Base-by-base conservation (phyloP, 805 yeast species). In the Candida nanaspora region DNA sequence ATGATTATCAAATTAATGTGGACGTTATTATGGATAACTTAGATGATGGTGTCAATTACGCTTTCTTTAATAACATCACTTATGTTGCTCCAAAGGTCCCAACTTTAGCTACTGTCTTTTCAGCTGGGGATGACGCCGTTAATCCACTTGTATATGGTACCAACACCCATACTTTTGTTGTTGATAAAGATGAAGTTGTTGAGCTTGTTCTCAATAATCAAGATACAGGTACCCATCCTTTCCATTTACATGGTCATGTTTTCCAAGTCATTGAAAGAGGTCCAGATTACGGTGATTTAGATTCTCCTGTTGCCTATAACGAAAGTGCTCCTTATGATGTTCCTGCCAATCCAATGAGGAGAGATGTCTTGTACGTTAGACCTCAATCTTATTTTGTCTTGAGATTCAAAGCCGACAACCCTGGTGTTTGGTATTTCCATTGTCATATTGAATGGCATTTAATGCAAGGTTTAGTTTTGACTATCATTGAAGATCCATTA, bases 391-490 rank as follows among this genome's bases (percentile, higher is more conserved):
- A 86, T 67, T 74, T 88, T 55, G 89, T 86, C 26, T 57, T 91
- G 47, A 77, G 98, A 59, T 91, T 88, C 72, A 77, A 75, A 56
- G 95, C 98, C 40, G 81, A 84, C 60, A 93, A 93, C 63, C 98
- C 98, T 26, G 98, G 98, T 69, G 89, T 89, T 34, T 91, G 98
- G 98, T 77, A 81, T 63, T 93, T 93, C 94, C 98, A 91, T 69
- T 91, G 98, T 66, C 98, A 91, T 62, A 84, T 93, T 56, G 98
- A 93, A 62, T 91, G 98, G 98, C 98, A 93, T 69, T 75, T 91
- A 71, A 74, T 80, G 56, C 98, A 93, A 70, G 98, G 98, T 56
- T 74, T 91, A 53, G 95, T 95, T 11, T 53, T 88, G 41, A 69
- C 72, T 10, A 67, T 93, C 34, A 66, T 91, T 41, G 98, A 91